Base-by-base conservation (phyloP, 139 green algal genomes). In the Micromonas pusilla region DNA sequence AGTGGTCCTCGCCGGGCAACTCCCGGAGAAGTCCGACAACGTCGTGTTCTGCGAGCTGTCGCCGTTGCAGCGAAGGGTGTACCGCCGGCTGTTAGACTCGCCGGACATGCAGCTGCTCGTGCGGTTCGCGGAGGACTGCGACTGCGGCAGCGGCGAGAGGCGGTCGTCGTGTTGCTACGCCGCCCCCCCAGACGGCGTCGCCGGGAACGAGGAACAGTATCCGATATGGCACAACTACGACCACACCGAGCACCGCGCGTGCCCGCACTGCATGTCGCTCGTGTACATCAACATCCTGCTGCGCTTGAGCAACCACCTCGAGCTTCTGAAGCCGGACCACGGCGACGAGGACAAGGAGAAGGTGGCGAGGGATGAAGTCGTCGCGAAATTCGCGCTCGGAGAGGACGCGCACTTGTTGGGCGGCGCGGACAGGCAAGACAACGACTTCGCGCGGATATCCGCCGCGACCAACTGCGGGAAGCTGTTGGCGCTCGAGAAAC, bases 21-120 rank as follows among this genome's bases (percentile, higher is more conserved):
- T 95, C 76, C 90, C 90, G 16, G 66, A 67, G 0, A 96, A 96
- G 78, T 66, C 32, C 23, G 91, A 96, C 79, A 86, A 86, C 72
- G 81, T 92, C 21, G 87, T 93, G 2, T 90, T 93, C 70, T 95
- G 89, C 77, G 33, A 87, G 38, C 84, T 96, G 52, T 79, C 80
- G 0, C 53, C 74, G 2, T 28, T 90, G 60, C 91, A 95, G 86
- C 52, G 83, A 65, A 32, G 72, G 5, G 86, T 87, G 3, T 92
- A 93, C 77, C 33, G 67, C 3, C 86, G 81, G 3, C 28, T 88
- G 3, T 66, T 93, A 38, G 45, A 77, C 5, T 75, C 45, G 1
- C 78, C 84, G 25, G 90, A 93, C 37, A 81, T 89, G 5, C 80
- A 84, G 73, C 65, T 88, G 57, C 54, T 93, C 20, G n/a, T 92